Evolutionary conservation across 1,284 basidiomycete species (phyloP), one percentile per base, ranked within the genome.

Genomic region (Trichosporon sp.): DNA sequence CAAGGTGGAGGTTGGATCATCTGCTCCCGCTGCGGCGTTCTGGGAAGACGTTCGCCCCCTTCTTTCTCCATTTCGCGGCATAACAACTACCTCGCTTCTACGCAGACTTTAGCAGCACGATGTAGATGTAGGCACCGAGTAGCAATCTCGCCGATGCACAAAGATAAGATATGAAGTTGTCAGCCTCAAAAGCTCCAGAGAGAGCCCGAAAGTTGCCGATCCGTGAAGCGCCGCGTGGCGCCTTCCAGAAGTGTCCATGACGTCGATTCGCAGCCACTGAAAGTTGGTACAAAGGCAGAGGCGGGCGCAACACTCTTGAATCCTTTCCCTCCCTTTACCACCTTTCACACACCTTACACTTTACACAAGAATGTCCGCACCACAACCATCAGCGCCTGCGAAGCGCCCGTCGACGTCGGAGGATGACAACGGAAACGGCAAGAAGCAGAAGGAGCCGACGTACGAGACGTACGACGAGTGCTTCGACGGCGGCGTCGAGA

Each of bases 401-500:
- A 67, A 67, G 65, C 49, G 65, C 19, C 60, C 57, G 13, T 54
- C 46, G 40, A 52, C 57, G 13, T 54, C 46, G 40, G 57, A 62
- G 19, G 58, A 56, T 27, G 62, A 62, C 57, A 23, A 36, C 40
- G 64, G 62, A 21, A 67, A 70, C 19, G 67, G 60, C 21, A 74
- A 71, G 59, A 77, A 76, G 60, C 56, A 59, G 4, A 71, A 73
- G 44, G 76, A 77, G 62, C 69, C 69, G 32, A 76, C 74, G 1
- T 79, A 80, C 66, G 77, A 79, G 49, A 78, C 78, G 10, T 79
- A 74, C 60, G 79, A 80, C 54, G 78, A 79, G 44, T 76, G 76
- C n/a, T 62, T 80, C 59, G 79, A 80, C 58, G 78, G 75, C 25
- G 80, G 75, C n/a, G 74, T 81, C 46, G 73, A 76, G 37, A 72